Evolutionary conservation across 768 basidiomycete genomes (phyloP), one percentile per base, ranked within the genome.

Genomic region (Boletus insuetus): DNA sequence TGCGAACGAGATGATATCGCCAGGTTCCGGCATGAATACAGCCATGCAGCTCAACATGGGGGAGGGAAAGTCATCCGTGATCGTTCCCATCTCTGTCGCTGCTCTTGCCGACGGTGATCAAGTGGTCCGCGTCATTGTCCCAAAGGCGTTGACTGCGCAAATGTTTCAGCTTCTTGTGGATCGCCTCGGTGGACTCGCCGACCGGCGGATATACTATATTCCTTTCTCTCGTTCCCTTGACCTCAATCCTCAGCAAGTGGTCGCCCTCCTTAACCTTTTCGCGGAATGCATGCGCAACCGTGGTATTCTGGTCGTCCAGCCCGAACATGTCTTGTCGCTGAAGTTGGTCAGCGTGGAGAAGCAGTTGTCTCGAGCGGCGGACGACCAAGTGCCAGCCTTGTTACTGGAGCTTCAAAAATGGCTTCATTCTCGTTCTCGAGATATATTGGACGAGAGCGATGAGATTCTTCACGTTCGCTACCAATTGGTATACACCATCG

Each of bases 11-110:
- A 83, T 83, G 82, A 77, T 80, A 24, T 49, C 60, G 0, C 81
- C 82, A 0, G 51, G 48, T 3, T 72, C 66, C 0, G 54, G 56
- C 3, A 14, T 58, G 12, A 83, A 78, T 51, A 75, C 75, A 0
- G 63, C 73, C 11, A 67, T 79, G 32, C 82, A 83, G 38, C 74
- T 83, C 19, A 81, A 83, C 46, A 84, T 83, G 82, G 82, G 82
- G 3, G 82, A 83, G 51, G 82, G 82, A 1, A 84, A 83, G 55
- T 74, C 75, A 3, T 76, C 74, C 0, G 76, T 75, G 1, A 75
- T 83, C 20, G 72, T 83, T 2, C 82, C 83, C 1, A 66, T 82
- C 31, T 65, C 74, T 1, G 67, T 70, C 0, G 59, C 72, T 5
- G 60, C 62, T 4, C 69, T 83, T 13, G 76, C 82, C 0, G 69